Evolutionary conservation across 345 rosid species (phyloP), one percentile per base, ranked within the genome.

Genomic region (Dimocarpus longan): DNA sequence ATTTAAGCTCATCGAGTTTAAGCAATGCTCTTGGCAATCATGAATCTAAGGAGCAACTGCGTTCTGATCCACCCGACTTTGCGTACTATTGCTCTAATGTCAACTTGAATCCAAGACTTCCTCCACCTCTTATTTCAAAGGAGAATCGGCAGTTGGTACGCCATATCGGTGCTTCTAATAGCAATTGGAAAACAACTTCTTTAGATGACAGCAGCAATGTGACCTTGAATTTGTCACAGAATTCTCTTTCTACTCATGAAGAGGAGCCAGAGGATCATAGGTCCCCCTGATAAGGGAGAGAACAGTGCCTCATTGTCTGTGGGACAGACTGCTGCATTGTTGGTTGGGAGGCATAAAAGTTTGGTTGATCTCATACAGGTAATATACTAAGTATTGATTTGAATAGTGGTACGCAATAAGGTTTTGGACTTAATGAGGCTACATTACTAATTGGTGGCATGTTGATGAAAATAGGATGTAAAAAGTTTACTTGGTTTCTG

Each of bases 341-440:
- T 88, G 69, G 72, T 85, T 21, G 92, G 87, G 65, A 89, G 90
- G 16, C 97, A 88, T 86, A 95, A 93, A 85, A 93, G 94, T 88
- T 85, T 95, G 65, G 97, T 94, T 76, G 97, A 92, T 86, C 84
- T 93, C 63, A 91, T 95, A 84, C 98, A 95, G 95, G 99, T 95
- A 87, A 57, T 62, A 15, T 62, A 18, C 37, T 68, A 42, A 37
- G 63, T 16, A 57, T 10, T 50, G 28, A 26, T 26, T 26, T 26
- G 28, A 26, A 26, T 26, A 26, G 28, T 26, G 24, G 39, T 32
- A 64, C 56, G 22, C 66, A 37, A 57, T 62, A 46, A 16, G 11
- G 37, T 43, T 24, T 63, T 74, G 52, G 40, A 12, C 19, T 19
- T 19, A 40, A 5, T 56, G 65, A 59, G 42, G 56, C n/a, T 42